Evolutionary conservation across 1,139 yeast species (phyloP).

Genomic region (Scheffersomyces insectosa): DNA sequence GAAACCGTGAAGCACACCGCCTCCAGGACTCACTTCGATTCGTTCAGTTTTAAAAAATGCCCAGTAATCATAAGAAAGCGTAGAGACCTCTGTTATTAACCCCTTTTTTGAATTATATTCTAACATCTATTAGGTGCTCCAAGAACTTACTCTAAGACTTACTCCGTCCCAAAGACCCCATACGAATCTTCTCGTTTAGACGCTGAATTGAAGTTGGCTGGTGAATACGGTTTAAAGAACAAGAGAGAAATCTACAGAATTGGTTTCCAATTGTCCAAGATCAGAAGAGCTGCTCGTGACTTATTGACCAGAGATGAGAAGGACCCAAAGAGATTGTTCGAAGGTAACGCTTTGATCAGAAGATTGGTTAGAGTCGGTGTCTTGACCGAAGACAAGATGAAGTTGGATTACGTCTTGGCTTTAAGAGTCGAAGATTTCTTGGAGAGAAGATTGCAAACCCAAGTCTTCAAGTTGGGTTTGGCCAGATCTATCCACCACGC

Average conservation of each 20-base stretch:
- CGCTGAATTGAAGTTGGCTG: constrained; percentile 98
- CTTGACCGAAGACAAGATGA: constrained; percentile 98
- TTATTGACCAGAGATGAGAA: constrained; percentile 99
- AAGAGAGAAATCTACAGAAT: constrained; percentile 99
- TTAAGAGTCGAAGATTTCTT: constrained; percentile 98
- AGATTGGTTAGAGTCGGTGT: constrained; percentile 99
- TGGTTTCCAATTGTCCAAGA: constrained; percentile 98
- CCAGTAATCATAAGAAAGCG: too few species aligned
- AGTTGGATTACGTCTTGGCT: constrained; percentile 99
- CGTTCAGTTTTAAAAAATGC: neutral
- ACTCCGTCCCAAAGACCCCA: constrained; percentile 98
- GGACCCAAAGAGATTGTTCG: constrained; percentile 99
- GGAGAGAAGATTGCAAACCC: constrained; percentile 99
- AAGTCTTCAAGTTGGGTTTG: constrained; percentile 99
- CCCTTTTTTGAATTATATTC: constrained; percentile 14
- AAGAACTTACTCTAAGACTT: constrained; percentile 98
- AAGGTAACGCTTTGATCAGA: constrained; percentile 99
- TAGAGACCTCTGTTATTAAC: too few species aligned
- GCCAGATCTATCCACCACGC: constrained; percentile 99
- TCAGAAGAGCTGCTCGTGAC: constrained; percentile 99
- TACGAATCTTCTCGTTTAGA: constrained; percentile 99
- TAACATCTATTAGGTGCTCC: constrained; percentile 74
- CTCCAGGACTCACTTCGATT: neutral
- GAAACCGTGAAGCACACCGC: too few species aligned
- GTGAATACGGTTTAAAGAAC: constrained; percentile 99